Conservation (phyloP, 1,139 yeast genomes). For the Candida labiduridarum region DNA sequence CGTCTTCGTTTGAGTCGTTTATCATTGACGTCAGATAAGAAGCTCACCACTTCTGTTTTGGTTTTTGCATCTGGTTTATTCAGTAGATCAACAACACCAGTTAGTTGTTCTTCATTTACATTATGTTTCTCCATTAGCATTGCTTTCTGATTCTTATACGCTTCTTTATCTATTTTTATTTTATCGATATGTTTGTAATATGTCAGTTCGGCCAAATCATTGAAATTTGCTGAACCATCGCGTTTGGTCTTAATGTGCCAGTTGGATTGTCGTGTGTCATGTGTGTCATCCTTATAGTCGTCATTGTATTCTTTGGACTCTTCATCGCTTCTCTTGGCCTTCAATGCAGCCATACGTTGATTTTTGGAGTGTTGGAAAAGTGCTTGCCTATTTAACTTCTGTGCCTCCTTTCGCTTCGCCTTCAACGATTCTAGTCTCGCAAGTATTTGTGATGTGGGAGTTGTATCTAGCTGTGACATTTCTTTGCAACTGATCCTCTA, state of each 20-base stretch:
- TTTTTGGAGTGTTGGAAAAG: slow-evolving; percentile 15
- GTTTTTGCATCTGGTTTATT: slow-evolving; percentile 22
- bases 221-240: slow-evolving; percentile 41
- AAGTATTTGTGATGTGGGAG: neutral
- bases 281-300: slow-evolving; percentile 6
- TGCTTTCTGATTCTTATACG: slow-evolving; percentile 31
- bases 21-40: slow-evolving; percentile 39
- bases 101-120: slow-evolving; percentile 3
- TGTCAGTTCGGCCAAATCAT: slow-evolving; percentile 56
- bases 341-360: slow-evolving; percentile 10
- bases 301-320: neutral
- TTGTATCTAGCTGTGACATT: neutral
- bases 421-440: slow-evolving; percentile 12
- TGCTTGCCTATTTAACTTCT: slow-evolving; percentile 23
- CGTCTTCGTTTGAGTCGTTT: slow-evolving; percentile 31
- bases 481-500: neutral
- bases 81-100: slow-evolving; percentile 11
- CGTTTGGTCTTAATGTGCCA: slow-evolving; percentile 15
- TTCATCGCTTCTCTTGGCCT: slow-evolving; percentile 3
- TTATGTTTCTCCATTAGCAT: slow-evolving; percentile 9
- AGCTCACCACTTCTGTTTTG: slow-evolving; percentile 32
- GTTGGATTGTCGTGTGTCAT: slow-evolving; percentile 24
- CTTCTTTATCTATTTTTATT: slow-evolving; percentile 41
- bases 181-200: slow-evolving; percentile 50
- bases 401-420: slow-evolving; percentile 19